Conservation (phyloP, 192 early-diverging fungal genomes). For the Polychytrium aggregatum region DNA sequence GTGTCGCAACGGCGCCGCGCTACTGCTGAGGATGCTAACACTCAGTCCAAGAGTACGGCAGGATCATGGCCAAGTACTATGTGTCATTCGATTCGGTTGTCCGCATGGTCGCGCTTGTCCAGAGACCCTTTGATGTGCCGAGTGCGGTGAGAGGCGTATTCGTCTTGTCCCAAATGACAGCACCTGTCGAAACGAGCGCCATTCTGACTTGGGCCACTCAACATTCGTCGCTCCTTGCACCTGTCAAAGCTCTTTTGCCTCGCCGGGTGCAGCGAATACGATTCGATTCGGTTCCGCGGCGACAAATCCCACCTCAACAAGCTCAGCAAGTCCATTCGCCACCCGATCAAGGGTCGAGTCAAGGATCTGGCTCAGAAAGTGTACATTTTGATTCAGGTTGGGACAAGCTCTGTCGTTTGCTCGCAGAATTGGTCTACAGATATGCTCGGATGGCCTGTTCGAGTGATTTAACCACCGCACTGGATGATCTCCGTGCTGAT, state of each 20-base stretch:
- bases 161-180: too few relatives aligned
- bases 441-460: too few relatives aligned
- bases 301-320: constrained; percentile 34
- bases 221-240: too few relatives aligned
- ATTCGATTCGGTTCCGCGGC: constrained; percentile 18
- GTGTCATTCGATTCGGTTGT: constrained; percentile 26
- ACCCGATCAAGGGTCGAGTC: constrained; percentile 23
- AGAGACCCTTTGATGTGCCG: not conserved
- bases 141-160: constrained; percentile 5
- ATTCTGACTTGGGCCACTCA: too few relatives aligned
- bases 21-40: too few relatives aligned
- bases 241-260: constrained; percentile 1
- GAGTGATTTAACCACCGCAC: too few relatives aligned
- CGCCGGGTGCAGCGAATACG: not conserved
- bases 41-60: constrained; percentile 33
- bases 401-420: too few relatives aligned
- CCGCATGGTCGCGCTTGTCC: not conserved
- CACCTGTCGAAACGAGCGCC: constrained; percentile 5
- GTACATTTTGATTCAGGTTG: constrained; percentile 41
- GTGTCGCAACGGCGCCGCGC: too few relatives aligned
- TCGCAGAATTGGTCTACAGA: too few relatives aligned
- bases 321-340: constrained; percentile 30
- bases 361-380: constrained; percentile 28
- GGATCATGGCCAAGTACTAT: constrained; percentile 35
- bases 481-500: too few relatives aligned